phyloP scores from a whole-genome alignment of 768 basidiomycete genomes.

The Suillus decipiens region DNA sequence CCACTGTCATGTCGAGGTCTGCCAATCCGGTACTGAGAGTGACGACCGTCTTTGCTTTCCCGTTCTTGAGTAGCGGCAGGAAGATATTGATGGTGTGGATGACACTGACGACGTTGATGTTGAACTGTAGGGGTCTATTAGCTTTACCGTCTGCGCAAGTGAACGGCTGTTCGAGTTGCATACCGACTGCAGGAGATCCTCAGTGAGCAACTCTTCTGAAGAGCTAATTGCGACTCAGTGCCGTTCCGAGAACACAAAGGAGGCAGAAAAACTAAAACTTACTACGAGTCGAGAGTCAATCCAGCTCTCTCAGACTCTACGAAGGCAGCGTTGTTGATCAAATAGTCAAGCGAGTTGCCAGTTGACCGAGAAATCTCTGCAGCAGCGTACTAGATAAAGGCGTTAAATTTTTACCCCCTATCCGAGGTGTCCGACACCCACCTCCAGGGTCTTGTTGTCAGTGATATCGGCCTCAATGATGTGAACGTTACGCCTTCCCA shows the following conservation, averaged over 20 bases:
- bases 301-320: slow-evolving; percentile 12
- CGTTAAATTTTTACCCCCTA: neutral
- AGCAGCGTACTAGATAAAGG: slow-evolving; percentile 27
- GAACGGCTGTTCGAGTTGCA: neutral
- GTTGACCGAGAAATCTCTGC: slow-evolving; percentile 28
- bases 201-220: slow-evolving; percentile 21
- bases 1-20: slow-evolving; percentile 28
- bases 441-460: slow-evolving; percentile 31
- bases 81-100: slow-evolving; percentile 39
- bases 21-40: slow-evolving; percentile 28
- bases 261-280: neutral
- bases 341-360: slow-evolving; percentile 36
- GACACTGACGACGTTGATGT: slow-evolving; percentile 38
- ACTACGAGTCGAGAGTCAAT: slow-evolving; percentile 23
- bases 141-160: neutral
- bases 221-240: slow-evolving; percentile 12
- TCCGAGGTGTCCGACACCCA: slow-evolving; percentile 13
- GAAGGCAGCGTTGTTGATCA: slow-evolving; percentile 40
- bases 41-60: slow-evolving; percentile 38
- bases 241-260: neutral
- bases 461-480: slow-evolving; percentile 40
- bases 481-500: slow-evolving; percentile 30
- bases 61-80: slow-evolving; percentile 38
- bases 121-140: slow-evolving; percentile 22
- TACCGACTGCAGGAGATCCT: slow-evolving; percentile 24